phyloP scores from a whole-genome alignment of 805 yeast genomes.

The Brettanomyces anomalus region DNA sequence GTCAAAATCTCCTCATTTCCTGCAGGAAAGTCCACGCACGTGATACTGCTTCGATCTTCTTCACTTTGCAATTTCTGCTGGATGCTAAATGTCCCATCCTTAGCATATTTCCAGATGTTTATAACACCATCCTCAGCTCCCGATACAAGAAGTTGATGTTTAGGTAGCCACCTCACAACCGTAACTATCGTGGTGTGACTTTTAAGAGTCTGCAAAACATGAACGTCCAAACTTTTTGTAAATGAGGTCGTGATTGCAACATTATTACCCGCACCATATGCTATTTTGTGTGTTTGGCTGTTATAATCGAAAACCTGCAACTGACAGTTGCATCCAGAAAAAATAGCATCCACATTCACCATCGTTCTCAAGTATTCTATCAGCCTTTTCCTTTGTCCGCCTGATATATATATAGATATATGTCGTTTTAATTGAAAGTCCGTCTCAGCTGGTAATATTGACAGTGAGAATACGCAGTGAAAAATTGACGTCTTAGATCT shows the following conservation, averaged over 20 bases:
- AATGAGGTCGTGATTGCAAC: conserved; percentile 64
- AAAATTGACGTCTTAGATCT: too few relatives aligned
- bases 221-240: conserved; percentile 22
- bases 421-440: background rate
- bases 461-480: too few relatives aligned
- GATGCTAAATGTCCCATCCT: conserved; percentile 18
- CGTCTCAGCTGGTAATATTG: too few relatives aligned
- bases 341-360: conserved; percentile 42
- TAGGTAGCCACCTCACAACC: conserved; percentile 50
- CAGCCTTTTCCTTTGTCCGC: too few relatives aligned
- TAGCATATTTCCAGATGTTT: conserved; percentile 44
- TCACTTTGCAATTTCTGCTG: conserved; percentile 19
- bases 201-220: conserved; percentile 49
- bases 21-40: background rate
- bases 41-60: background rate
- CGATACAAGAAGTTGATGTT: conserved; percentile 39
- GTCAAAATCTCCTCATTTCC: conserved; percentile 30
- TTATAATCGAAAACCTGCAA: conserved; percentile 49
- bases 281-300: conserved; percentile 32
- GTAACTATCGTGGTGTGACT: conserved; percentile 57
- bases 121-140: conserved; percentile 61
- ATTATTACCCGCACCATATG: conserved; percentile 62
- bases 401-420: too few relatives aligned
- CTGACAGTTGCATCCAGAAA: conserved; percentile 67
- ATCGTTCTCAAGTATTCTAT: conserved; percentile 3